Evolutionary conservation across 495 filamentous ascomycete species (phyloP).

Genomic region (Penicillium lagena): DNA sequence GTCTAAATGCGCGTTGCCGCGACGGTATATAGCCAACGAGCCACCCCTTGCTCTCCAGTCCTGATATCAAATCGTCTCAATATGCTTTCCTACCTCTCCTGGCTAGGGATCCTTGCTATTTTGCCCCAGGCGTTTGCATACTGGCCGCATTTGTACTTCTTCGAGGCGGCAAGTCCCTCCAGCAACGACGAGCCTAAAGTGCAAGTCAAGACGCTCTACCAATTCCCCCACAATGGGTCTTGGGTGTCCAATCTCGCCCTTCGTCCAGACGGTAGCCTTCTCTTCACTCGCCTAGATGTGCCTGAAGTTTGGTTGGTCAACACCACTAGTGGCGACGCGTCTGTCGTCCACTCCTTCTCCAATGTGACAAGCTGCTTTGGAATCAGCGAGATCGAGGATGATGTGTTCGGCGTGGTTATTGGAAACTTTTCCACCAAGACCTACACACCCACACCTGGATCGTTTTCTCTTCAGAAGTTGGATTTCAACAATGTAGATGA

Average conservation of each 20-base stretch:
- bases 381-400: constrained; percentile 34
- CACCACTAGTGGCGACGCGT: constrained; percentile 22
- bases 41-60: no score
- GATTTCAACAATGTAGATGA: constrained; percentile 14
- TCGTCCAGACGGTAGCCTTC: constrained; percentile 24
- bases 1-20: no score
- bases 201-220: constrained; percentile 20
- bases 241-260: constrained; percentile 37
- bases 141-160: constrained; percentile 1
- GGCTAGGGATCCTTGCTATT: constrained; percentile 5
- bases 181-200: constrained; percentile 11
- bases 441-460: constrained; percentile 19
- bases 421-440: constrained; percentile 29
- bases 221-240: constrained; percentile 27
- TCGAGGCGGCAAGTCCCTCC: neutral
- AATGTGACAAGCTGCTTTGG: constrained; percentile 29
- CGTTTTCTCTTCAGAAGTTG: constrained; percentile 34
- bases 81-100: constrained; percentile 7
- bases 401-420: constrained; percentile 35
- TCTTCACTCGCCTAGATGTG: constrained; percentile 27
- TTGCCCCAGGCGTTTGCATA: constrained; percentile 8
- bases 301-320: constrained; percentile 37
- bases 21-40: no score
- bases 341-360: constrained; percentile 23
- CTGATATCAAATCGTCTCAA: neutral